A percentile compares a stretch with the other conserved stretches of the same genome.
These are phyloP conservation scores for Sisymbrium altissimum DNA, from an alignment of 345 rosid genomes.

Conservation along the genomic window DNA sequence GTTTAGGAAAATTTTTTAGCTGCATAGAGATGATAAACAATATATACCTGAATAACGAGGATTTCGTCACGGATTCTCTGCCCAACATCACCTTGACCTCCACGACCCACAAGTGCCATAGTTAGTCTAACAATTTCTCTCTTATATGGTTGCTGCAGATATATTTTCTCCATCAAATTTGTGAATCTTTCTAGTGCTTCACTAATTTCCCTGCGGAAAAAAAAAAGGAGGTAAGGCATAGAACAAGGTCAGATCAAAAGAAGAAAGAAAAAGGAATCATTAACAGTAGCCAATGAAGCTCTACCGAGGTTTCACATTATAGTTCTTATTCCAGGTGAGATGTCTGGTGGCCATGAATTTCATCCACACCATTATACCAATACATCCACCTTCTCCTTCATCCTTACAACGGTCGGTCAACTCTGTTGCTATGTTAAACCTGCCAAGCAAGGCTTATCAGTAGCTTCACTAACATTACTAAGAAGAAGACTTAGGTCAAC, in stretches of 20 bases:
- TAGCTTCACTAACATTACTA: not conserved
- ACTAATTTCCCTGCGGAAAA: conserved; percentile 76
- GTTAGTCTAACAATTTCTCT: conserved; percentile 76
- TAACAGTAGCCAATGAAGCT: not conserved
- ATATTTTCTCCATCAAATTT: conserved; percentile 64
- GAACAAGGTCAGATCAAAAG: not conserved
- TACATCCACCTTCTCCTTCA: conserved; percentile 71
- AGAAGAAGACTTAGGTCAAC: no score
- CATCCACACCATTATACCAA: conserved; percentile 96
- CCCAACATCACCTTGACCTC: conserved; percentile 99
- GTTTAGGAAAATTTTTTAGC: not conserved
- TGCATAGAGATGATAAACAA: not conserved
- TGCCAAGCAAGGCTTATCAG: conserved; percentile 32
- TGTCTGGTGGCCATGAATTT: conserved; percentile 98
- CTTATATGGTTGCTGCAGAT: conserved; percentile 46
- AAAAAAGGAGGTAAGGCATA: not conserved
- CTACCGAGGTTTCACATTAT: conserved; percentile 98
- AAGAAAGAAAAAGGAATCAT: not conserved
- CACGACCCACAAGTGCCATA: conserved; percentile 93
- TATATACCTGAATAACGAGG: conserved; percentile 81
- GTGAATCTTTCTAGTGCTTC: conserved; percentile 92
- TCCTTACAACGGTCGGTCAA: conserved; percentile 40
- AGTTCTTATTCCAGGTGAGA: conserved; percentile 96
- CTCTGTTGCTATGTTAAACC: conserved; percentile 41
- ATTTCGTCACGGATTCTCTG: conserved; percentile 98